Evolutionary conservation across 805 yeast species (phyloP), one percentile per base, ranked within the genome.

Genomic region (Priceomyces carsonii): DNA sequence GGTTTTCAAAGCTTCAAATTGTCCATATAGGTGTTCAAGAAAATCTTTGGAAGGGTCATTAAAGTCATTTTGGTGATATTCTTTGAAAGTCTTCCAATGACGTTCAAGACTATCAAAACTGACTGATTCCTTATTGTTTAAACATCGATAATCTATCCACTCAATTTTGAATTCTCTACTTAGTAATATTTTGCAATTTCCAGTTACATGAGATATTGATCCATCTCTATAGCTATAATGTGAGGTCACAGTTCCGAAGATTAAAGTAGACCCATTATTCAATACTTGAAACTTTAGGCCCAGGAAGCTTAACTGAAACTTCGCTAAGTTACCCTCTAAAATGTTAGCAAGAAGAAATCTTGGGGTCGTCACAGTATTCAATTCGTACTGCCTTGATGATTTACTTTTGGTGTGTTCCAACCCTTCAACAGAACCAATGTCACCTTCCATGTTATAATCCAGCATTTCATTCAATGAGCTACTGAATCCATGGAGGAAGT

Each of bases 121-220:
- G 6, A 66, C 34, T 2, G 61, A 43, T 8, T 57, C 52, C 26
- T 56, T 58, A 42, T 59, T 63, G 25, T 47, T 48, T 25, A 44
- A 22, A 21, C 57, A 50, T 17, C 73, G 74, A 42, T 82, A 63
- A 49, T 85, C 95, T 27, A 83, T 55, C 78, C 85, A 83, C 45
- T 86, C 95, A 18, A 88, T 74, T 43, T 76, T 73, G 41, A 85
- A 63, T 34, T 71, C 74, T 20, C 81, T 66, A 50, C 78, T 81
- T 61, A 87, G 74, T 5, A 78, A 65, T 7, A 85, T 76, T 43
- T 79, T 78, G 26, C 81, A 59, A 13, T 75, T 76, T 0, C 91
- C 86, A 38, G 69, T 66, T 31, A 82, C 73, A 7, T 76, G 71
- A 6, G 85, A 78, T 45, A 73, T 72, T 3, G 90, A 80, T 0